Base-by-base conservation (phyloP, 768 basidiomycete genomes). In the Boletus barrowsii region DNA sequence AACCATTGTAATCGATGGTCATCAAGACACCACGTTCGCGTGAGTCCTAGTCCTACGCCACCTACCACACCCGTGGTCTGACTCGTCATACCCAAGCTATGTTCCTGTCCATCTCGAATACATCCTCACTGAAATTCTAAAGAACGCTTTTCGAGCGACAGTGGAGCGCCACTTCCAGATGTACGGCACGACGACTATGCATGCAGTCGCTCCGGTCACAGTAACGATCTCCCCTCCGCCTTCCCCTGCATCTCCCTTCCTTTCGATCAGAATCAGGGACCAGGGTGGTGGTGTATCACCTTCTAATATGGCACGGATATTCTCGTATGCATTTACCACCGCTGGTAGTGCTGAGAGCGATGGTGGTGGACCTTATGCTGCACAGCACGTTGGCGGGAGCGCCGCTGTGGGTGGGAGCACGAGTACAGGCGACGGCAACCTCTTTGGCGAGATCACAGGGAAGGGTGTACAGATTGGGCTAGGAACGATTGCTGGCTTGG, bases 281-380 rank as follows among this genome's bases (percentile, higher is more conserved):
- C 85, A 91, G 62, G 93, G 93, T 4, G 93, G 93, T 10, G 93
- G 93, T 9, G 84, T 95, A 32, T 79, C 85, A 0, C 84, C 84
- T 3, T 73, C 79, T 10, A 82, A 93, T 67, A 82, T 93, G 78
- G 74, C 79, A 18, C 81, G 83, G 42, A 88, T 95, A 52, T 95
- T 95, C 71, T 92, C 91, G 17, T 95, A 95, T 68, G 90, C 90
- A 7, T 95, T 93, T 68, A 93, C 92, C 5, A 93, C 93, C 5
- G 91, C 90, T 4, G 86, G 84, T 7, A 73, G 79, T 41, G 60
- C 66, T 6, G 76, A 74, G 20, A 74, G 77, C 42, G 65, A 68
- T 10, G 81, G 73, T 10, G 86, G 83, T 32, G 89, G 88, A 0
- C 89, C 90, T 2, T 90, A 90, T 58, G 87, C 87, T 41, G 87